Percentiles rank a stretch among this genome's conserved stretches.
Conservation (phyloP, 78 protist species). For the Pigoraptor vietnamica region DNA sequence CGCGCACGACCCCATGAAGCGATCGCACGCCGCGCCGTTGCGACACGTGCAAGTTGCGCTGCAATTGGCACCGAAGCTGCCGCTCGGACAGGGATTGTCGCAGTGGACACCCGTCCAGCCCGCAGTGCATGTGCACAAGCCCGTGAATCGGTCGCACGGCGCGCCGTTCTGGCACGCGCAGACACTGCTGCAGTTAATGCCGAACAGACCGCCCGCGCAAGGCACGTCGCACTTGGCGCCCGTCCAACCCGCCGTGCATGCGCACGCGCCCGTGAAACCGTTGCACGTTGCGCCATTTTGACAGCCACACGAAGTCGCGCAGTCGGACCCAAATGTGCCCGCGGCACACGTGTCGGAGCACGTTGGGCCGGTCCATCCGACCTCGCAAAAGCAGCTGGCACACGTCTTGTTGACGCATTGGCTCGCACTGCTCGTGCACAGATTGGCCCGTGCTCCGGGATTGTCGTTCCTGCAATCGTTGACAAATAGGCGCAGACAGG, state of each 20-base stretch:
- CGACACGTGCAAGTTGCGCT: not conserved
- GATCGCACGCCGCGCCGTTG: not conserved
- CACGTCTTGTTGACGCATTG: not conserved
- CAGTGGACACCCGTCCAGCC: not conserved
- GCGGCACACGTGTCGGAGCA: not conserved
- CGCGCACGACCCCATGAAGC: not conserved
- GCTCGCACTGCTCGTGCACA: not conserved
- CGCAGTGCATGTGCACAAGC: not conserved
- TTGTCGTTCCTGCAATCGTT: not conserved
- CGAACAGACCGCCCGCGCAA: not conserved
- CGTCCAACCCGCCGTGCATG: not conserved
- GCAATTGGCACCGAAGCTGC: not conserved
- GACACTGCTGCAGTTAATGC: not conserved
- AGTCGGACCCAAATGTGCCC: not conserved
- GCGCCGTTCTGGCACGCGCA: not conserved
- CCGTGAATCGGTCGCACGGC: not conserved
- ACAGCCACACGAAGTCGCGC: not conserved
- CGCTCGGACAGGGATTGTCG: not conserved
- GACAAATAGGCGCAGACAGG: not conserved
- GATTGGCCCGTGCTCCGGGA: not conserved
- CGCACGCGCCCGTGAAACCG: not conserved
- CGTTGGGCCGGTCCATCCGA: not conserved
- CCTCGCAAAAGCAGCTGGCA: not conserved
- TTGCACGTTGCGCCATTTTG: not conserved
- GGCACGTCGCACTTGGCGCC: not conserved